phyloP scores from a whole-genome alignment of 2,329 filamentous ascomycete genomes.

The Ilyonectria mors-panacis region DNA sequence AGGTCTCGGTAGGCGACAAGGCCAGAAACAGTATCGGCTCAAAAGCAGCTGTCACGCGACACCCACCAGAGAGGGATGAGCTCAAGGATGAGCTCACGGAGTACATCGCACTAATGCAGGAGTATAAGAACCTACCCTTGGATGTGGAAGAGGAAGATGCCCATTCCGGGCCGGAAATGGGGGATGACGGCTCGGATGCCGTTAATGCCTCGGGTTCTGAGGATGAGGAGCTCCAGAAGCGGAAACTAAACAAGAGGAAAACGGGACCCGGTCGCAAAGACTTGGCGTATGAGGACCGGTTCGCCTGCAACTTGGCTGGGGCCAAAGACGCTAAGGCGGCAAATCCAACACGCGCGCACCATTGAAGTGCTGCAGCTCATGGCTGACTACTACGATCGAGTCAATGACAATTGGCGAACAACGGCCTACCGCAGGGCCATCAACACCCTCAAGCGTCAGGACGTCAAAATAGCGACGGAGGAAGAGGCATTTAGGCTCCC shows the following conservation, averaged over 20 bases:
- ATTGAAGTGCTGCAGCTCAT: conserved; percentile 85
- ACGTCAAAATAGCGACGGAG: conserved; percentile 74
- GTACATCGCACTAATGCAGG: conserved; percentile 74
- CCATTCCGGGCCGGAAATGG: conserved; percentile 33
- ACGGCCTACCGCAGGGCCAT: conserved; percentile 85
- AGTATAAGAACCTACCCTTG: conserved; percentile 71
- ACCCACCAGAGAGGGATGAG: background rate
- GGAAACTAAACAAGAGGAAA: conserved; percentile 37
- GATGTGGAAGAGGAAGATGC: conserved; percentile 66
- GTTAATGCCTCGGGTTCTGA: conserved; percentile 41
- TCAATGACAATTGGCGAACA: conserved; percentile 83
- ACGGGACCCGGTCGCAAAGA: conserved; percentile 47
- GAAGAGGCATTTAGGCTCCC: conserved; percentile 78
- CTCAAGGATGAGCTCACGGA: conserved; percentile 71
- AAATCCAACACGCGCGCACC: conserved; percentile 81
- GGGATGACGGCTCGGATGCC: conserved; percentile 33
- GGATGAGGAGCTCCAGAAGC: conserved; percentile 36
- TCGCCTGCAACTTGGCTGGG: conserved; percentile 69
- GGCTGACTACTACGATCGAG: conserved; percentile 81
- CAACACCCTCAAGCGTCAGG: conserved; percentile 77
- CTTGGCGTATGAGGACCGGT: conserved; percentile 62
- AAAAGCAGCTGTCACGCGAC: background rate
- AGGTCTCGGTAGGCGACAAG: background rate
- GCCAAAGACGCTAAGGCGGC: conserved; percentile 57
- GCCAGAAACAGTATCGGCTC: background rate